A percentile compares a stretch with the other conserved stretches of the same genome.
phyloP scores from a whole-genome alignment of 2,329 filamentous ascomycete genomes.

The Conoideocrella luteorostrata region DNA sequence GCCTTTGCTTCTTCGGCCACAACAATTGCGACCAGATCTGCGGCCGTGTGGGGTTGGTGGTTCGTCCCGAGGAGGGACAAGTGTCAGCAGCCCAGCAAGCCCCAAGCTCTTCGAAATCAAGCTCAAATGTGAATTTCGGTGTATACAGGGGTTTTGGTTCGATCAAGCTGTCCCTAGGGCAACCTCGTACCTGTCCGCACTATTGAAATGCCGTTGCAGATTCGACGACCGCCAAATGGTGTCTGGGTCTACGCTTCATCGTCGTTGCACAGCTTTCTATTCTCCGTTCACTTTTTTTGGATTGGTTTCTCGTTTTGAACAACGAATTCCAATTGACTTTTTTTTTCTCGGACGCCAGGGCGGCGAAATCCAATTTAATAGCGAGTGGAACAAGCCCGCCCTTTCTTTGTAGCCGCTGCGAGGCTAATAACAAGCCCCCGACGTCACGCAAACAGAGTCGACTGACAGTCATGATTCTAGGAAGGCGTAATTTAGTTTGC shows the following conservation, averaged over 20 bases:
- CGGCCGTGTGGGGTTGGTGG: constrained; percentile 35
- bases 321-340: too few species aligned
- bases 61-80: constrained; percentile 32
- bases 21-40: constrained; percentile 30
- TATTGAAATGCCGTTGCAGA: constrained; percentile 9
- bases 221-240: constrained; percentile 2
- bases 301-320: too few species aligned
- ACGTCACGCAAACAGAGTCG: too few species aligned
- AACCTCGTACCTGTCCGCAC: neutral
- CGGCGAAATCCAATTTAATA: too few species aligned
- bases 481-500: too few species aligned
- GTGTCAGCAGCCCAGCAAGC: constrained; percentile 26
- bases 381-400: too few species aligned
- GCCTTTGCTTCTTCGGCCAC: constrained; percentile 6
- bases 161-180: constrained; percentile 11
- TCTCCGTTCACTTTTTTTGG: neutral
- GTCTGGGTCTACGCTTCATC: neutral
- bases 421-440: too few species aligned
- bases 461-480: too few species aligned
- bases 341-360: too few species aligned
- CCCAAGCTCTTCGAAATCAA: constrained; percentile 16
- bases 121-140: constrained; percentile 27
- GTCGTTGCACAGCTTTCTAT: constrained; percentile 2
- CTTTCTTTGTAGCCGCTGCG: too few species aligned
- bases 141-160: constrained; percentile 27